Percentiles rank a stretch among this genome's conserved stretches.
Conservation (phyloP, 805 yeast genomes). For the Huiozyma naganishii region DNA sequence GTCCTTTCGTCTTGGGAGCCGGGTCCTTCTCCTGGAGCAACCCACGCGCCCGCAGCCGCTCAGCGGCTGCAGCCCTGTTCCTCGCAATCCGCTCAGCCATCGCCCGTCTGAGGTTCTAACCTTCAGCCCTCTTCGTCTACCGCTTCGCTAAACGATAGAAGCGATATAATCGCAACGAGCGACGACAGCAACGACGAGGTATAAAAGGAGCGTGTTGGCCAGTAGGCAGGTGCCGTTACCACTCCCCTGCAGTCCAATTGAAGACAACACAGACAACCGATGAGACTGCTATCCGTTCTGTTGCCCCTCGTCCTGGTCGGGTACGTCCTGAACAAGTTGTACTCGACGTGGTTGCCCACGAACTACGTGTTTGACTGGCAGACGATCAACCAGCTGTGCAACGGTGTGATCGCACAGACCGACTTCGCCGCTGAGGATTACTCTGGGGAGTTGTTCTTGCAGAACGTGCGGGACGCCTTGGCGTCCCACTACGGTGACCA, state of each 20-base stretch:
- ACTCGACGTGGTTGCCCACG: conserved; percentile 56
- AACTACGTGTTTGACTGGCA: conserved; percentile 61
- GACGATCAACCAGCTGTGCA: conserved; percentile 47
- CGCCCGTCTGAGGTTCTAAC: not conserved
- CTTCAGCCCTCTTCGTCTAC: conserved; percentile 20
- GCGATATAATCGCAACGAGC: too few species aligned
- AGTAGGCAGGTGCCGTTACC: not conserved
- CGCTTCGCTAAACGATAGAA: not conserved
- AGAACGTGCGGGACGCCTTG: conserved; percentile 48
- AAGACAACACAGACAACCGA: not conserved
- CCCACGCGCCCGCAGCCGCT: conserved; percentile 41
- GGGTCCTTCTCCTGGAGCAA: conserved; percentile 17
- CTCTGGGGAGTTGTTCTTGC: conserved; percentile 52
- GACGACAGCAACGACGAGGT: not conserved
- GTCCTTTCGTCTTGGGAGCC: conserved; percentile 16
- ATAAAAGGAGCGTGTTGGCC: not conserved
- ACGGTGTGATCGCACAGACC: conserved; percentile 41
- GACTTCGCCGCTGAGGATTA: conserved; percentile 28
- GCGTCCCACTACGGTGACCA: conserved; percentile 60
- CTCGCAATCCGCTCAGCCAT: conserved; percentile 35
- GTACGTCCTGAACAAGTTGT: conserved; percentile 24
- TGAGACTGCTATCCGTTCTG: not conserved
- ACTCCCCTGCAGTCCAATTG: not conserved
- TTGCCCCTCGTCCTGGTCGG: conserved; percentile 7
- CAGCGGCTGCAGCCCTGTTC: conserved; percentile 52